These are phyloP conservation scores for Podaxis mareebaensis DNA, from an alignment of 768 basidiomycete genomes.

Conservation along the genomic window DNA sequence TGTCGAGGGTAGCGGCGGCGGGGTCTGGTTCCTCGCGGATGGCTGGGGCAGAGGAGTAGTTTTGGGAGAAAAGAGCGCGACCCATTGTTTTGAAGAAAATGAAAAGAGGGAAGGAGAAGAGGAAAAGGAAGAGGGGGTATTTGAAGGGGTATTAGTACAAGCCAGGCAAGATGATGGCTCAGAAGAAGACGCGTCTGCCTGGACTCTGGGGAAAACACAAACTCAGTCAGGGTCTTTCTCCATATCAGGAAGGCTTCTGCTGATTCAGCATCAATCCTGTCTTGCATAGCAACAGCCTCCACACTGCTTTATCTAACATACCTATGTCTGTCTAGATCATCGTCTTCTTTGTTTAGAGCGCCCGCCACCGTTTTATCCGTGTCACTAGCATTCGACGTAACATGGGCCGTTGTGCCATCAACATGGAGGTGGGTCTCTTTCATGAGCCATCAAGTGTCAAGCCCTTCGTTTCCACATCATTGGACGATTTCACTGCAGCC, in stretches of 20 bases:
- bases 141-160: constrained; percentile 30
- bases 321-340: not conserved
- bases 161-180: constrained; percentile 27
- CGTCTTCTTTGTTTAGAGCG: not conserved
- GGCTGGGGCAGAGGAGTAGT: constrained; percentile 38
- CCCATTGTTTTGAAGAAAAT: constrained; percentile 43
- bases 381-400: not conserved
- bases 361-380: not conserved
- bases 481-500: not conserved
- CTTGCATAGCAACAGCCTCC: constrained; percentile 14
- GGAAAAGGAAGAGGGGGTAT: constrained; percentile 21
- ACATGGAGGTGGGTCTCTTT: not conserved
- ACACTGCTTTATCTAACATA: not conserved
- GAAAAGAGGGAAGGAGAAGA: constrained; percentile 6
- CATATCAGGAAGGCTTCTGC: constrained; percentile 9
- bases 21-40: constrained; percentile 49
- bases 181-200: constrained; percentile 26
- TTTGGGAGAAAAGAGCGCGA: constrained; percentile 57
- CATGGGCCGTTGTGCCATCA: not conserved
- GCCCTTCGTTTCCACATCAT: not conserved
- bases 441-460: constrained; percentile 1
- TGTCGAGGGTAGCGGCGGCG: constrained; percentile 36
- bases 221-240: not conserved
- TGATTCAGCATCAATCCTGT: not conserved
- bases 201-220: constrained; percentile 18